Evolutionary conservation across 352 stramenopile genomes (phyloP), one percentile per base, ranked within the genome.

Genomic region (Blastocystis sp.): DNA sequence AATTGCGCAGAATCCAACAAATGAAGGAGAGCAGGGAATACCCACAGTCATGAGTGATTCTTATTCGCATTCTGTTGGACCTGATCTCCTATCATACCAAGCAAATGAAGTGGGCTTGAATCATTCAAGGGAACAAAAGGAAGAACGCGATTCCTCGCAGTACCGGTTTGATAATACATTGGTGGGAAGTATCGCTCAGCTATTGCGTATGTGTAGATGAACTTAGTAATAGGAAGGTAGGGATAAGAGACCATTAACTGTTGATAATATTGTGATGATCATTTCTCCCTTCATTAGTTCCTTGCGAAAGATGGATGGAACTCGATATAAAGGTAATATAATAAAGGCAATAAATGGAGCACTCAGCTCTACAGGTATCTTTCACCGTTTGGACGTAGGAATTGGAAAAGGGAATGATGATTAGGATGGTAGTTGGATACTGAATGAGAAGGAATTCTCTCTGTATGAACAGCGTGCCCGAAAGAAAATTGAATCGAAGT

Each of bases 291-390:
- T 61, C 19, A 42, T 80, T 63, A 24, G 46, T 24, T 49, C 58
- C 9, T 39, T 80, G 39, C 39, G 69, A 16, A 80, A 80, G 43
- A 61, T 61, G 69, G 69, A 80, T 52, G 69, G 69, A 4, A 80
- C 69, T 16, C 39, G 69, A 14, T 80, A 80, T 39, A 80, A 80
- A 39, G 69, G 69, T 5, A 80, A 80, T 52, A 80, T 27, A 5
- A 7, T 80, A 21, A 80, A 80, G 46, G 69, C 69, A 21, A 39
- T 80, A 21, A 80, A 80, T 39, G 69, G 69, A 49, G 69, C 69
- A 29, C 27, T 80, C 9, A 80, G 69, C 27, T 80, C 69, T 32
- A 80, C 69, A 39, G 69, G 69, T 9, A 61, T 80, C 12, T 80
- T 80, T 42, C 49, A 58, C 12, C 39, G 46, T 16, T 52, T 80